phyloP scores from a whole-genome alignment of 139 green algal species.

The Chlorella vulgaris region DNA sequence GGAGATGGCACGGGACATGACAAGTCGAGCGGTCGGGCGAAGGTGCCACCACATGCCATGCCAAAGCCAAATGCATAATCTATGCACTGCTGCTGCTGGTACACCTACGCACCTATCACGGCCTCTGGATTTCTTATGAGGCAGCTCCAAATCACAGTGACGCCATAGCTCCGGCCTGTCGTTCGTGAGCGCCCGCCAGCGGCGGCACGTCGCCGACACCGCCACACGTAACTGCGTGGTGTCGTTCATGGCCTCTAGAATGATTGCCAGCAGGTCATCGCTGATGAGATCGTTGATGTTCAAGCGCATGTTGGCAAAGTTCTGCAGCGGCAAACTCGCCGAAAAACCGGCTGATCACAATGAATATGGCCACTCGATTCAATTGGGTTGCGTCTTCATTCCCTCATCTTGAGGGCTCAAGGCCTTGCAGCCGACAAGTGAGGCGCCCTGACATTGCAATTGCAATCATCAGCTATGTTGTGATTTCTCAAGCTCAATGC shows the following conservation, averaged over 20 bases:
- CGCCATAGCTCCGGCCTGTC: slow-evolving; percentile 5
- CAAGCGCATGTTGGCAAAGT: not conserved
- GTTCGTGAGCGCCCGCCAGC: not conserved
- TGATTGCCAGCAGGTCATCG: not conserved
- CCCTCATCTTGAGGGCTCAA: too few relatives aligned
- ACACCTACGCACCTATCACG: slow-evolving; percentile 5
- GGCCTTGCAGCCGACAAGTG: too few relatives aligned
- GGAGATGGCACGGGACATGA: not conserved
- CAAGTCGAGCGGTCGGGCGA: not conserved
- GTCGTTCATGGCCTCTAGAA: not conserved
- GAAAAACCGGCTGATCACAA: not conserved
- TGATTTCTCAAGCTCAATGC: too few relatives aligned
- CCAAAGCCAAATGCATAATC: not conserved
- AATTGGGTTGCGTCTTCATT: too few relatives aligned
- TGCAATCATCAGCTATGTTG: too few relatives aligned
- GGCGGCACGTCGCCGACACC: not conserved
- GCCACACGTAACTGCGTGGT: not conserved
- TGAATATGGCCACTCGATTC: not conserved
- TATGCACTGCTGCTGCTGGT: not conserved
- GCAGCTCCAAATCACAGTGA: not conserved
- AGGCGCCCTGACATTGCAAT: too few relatives aligned
- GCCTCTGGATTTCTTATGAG: slow-evolving; percentile 11
- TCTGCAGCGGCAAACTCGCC: not conserved
- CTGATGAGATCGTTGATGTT: slow-evolving; percentile 4
- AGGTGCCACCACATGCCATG: not conserved